Evolutionary conservation across 495 filamentous ascomycete genomes (phyloP).

Genomic region (Podospora didyma): DNA sequence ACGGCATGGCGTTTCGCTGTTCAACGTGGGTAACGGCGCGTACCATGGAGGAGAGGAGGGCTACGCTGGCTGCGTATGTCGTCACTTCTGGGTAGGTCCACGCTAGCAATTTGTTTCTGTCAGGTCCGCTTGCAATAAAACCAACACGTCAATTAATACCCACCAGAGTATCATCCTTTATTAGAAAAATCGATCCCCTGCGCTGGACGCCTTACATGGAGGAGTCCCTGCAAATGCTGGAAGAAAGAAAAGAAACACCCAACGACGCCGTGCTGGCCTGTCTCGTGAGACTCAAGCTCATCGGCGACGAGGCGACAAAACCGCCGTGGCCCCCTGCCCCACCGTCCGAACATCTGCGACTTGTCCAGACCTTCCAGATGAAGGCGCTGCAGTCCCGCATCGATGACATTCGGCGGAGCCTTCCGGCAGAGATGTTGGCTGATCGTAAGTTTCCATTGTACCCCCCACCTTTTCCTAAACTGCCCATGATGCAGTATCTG

Average conservation of each 20-base stretch:
- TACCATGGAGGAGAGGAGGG: conserved; percentile 50
- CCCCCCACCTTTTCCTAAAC: background rate
- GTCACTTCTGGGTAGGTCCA: conserved; percentile 43
- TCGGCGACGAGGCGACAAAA: conserved; percentile 14
- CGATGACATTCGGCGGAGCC: background rate
- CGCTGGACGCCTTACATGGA: conserved; percentile 51
- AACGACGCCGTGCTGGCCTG: conserved; percentile 43
- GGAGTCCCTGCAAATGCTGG: conserved; percentile 39
- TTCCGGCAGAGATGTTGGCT: background rate
- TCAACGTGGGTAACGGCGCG: conserved; percentile 14
- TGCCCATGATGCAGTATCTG: background rate
- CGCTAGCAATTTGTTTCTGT: background rate
- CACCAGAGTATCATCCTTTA: conserved; percentile 36
- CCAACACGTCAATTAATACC: background rate
- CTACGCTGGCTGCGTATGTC: conserved; percentile 46
- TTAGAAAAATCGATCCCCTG: conserved; percentile 43
- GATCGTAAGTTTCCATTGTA: background rate
- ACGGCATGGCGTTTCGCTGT: background rate
- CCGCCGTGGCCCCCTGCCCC: background rate
- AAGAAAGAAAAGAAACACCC: conserved; percentile 36
- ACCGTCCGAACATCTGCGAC: background rate
- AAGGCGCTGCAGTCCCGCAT: background rate
- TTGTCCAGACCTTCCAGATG: conserved; percentile 1
- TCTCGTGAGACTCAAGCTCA: conserved; percentile 42
- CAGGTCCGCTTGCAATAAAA: background rate